Base-by-base conservation (phyloP, 225 moss, liverwort and hornwort species). In the Anthoceros angustus region DNA sequence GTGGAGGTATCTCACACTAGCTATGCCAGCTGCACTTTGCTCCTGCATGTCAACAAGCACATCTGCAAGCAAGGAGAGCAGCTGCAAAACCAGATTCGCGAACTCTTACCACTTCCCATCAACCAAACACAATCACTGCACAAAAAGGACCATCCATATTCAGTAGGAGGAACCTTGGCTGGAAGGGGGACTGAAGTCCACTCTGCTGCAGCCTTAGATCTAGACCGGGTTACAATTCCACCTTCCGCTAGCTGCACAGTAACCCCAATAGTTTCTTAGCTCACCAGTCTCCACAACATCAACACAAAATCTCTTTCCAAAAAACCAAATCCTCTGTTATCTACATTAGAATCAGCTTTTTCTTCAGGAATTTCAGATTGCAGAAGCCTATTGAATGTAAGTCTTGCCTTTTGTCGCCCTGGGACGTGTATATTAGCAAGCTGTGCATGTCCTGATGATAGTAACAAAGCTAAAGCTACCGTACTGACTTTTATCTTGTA, bases 401-500 rank as follows among this genome's bases (percentile, higher is more conserved):
- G 3, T 41, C 24, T 63, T 25, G 77, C 80, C 66, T 73, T 66
- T 39, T 88, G 72, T 67, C 84, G 79, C 46, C 92, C 92, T 78
- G 83, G 86, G 25, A 92, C 92, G 64, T 72, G 76, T 26, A 88
- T 84, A 65, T 68, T 76, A 12, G 79, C 81, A 43, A 92, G 86
- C 66, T 78, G 82, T 7, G 84, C 83, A 78, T 88, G 88, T 61
- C 86, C 83, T 70, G 79, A 84, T 63, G 86, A 84, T 69, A 92
- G 73, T 72, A 92, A 71, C 74, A 88, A 72, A 48, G 86, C 88
- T 55, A 92, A 69, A 64, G 86, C 92, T 72, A 88, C 86, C 39
- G 88, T 86, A 72, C 80, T 86, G 80, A 92, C 86, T 83, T 92
- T 92, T 39, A 88, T 75, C 74, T 88, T 84, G 76, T 92, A 92